phyloP scores from a whole-genome alignment of 2,329 filamentous ascomycete genomes.

The Exutisphaerella laricina region DNA sequence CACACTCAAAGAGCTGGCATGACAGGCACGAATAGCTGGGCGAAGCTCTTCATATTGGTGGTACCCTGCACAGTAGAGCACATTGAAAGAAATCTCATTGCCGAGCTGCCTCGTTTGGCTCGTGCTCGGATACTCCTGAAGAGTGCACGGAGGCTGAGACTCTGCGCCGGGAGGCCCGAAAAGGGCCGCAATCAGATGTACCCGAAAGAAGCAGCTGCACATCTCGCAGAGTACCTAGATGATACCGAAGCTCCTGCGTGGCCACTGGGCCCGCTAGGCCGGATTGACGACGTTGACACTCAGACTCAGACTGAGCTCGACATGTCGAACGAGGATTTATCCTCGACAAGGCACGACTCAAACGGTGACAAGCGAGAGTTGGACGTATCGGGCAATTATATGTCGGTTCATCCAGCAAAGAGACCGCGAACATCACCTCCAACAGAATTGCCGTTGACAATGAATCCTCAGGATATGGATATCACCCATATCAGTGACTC shows the following conservation, averaged over 20 bases:
- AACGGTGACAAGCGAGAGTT: constrained; percentile 19
- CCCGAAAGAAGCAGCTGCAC: constrained; percentile 20
- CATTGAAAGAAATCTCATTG: constrained; percentile 38
- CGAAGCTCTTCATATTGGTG: constrained; percentile 35
- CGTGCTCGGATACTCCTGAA: constrained; percentile 36
- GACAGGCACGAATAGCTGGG: constrained; percentile 12
- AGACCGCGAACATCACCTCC: constrained; percentile 19
- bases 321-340: constrained; percentile 1
- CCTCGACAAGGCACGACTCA: not conserved
- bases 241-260: constrained; percentile 18
- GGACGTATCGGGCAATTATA: constrained; percentile 7
- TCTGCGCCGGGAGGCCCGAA: constrained; percentile 33
- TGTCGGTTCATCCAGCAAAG: constrained; percentile 19
- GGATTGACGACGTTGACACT: constrained; percentile 30
- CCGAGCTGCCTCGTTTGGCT: constrained; percentile 21
- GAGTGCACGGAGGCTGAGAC: constrained; percentile 33
- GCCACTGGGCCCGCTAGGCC: constrained; percentile 23
- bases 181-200: constrained; percentile 17
- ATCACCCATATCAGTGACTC: constrained; percentile 42
- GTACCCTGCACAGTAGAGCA: constrained; percentile 41
- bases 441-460: constrained; percentile 21
- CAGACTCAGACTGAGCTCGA: constrained; percentile 31
- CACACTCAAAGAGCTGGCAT: not conserved
- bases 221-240: constrained; percentile 22
- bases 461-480: constrained; percentile 33